Base-by-base conservation (phyloP, 768 basidiomycete genomes). In the Termitomyces sp. region DNA sequence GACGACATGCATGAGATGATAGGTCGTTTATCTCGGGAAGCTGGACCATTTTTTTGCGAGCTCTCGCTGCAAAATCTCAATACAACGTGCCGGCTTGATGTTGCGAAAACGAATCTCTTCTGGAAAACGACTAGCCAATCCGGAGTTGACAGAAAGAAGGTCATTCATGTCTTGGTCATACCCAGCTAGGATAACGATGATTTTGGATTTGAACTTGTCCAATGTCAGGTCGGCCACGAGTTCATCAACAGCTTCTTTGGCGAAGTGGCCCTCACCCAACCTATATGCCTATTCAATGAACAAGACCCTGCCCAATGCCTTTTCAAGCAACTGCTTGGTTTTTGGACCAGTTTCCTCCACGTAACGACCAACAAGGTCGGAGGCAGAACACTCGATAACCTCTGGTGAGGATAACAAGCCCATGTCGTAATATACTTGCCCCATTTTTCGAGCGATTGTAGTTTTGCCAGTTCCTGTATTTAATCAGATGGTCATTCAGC, bases 241-340 rank as follows among this genome's bases (percentile, higher is more conserved):
- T 64, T 90, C 89, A 68, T 90, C 89, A 36, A 88, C 80, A 7
- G 88, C 89, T 69, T 90, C 89, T 68, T 86, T 78, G 1, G 87
- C 86, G 63, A 88, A 90, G 0, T 56, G 42, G 5, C 54, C 55
- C 6, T 56, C 31, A 43, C 55, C 7, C 31, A 56, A 32, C 42
- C 55, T 32, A 14, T 56, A 56, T 2, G 55, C 55, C 32, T 56
- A 42, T 4, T 56, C 55, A 45, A 56, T 56, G 42, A 45, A 56
- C 7, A 56, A 20, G n/a, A 56, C 55, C 55, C n/a, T 32, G 3
- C 55, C 55, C 31, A 56, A 17, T 38, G 42, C 55, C n/a, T 34
- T 56, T 14, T 56, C 55, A 14, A 56, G 32, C 10, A 56, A 11
- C 8, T 56, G 43, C n/a, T 2, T 56, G 12, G 55, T 56, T 45